These are phyloP conservation scores for Hemileccinum impolitum DNA, from an alignment of 768 basidiomycete genomes.

Conservation along the genomic window DNA sequence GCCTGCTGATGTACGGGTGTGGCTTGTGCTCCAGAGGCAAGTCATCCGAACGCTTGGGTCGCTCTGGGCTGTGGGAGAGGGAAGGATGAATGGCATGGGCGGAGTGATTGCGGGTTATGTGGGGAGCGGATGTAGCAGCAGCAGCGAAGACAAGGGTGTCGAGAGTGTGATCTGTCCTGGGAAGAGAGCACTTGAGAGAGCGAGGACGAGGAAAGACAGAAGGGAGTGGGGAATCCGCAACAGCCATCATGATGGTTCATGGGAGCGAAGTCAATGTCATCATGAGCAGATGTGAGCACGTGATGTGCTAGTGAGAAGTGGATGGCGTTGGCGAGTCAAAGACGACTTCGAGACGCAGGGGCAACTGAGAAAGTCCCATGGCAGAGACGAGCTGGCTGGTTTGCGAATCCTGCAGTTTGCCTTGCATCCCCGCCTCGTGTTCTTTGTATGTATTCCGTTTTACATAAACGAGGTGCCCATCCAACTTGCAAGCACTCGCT, in stretches of 20 bases:
- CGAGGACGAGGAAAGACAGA: conserved; percentile 57
- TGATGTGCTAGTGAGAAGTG: too few species aligned
- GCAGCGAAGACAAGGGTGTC: conserved; percentile 80
- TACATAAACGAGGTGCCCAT: conserved; percentile 5
- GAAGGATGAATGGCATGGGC: conserved; percentile 72
- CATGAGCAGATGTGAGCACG: too few species aligned
- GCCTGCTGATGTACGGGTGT: conserved; percentile 65
- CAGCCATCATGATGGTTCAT: conserved; percentile 17
- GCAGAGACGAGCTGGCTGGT: too few species aligned
- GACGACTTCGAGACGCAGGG: too few species aligned
- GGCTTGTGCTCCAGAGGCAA: conserved; percentile 42
- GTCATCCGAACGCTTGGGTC: conserved; percentile 49
- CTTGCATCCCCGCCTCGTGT: background rate
- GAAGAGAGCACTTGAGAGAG: conserved; percentile 35
- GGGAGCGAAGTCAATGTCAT: too few species aligned
- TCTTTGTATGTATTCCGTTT: background rate
- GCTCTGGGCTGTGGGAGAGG: conserved; percentile 41
- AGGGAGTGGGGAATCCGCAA: conserved; percentile 28
- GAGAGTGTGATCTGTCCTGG: conserved; percentile 66
- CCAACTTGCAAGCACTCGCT: too few species aligned
- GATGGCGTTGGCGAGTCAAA: too few species aligned
- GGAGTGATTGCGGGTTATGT: conserved; percentile 83
- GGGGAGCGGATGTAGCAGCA: conserved; percentile 68
- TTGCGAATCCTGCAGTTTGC: too few species aligned
- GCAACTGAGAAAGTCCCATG: too few species aligned